Evolutionary conservation across 2,329 filamentous ascomycete species (phyloP), one percentile per base, ranked within the genome.

Genomic region (Colletotrichum sp.): DNA sequence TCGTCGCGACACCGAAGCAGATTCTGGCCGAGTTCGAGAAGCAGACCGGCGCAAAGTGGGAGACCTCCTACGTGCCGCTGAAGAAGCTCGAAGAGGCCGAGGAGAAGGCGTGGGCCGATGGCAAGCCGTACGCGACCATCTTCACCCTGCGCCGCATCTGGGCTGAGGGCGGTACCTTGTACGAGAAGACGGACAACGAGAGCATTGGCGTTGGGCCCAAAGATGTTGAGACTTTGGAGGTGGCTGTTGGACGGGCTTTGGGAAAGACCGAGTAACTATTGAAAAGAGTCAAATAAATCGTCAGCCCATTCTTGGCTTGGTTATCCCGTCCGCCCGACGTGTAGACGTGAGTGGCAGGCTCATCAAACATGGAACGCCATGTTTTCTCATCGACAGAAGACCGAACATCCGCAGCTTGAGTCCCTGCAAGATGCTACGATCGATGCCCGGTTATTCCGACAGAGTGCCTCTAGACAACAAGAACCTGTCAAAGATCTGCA

Each of bases 111-210:
- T 94, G 92, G 91, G 87, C 87, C 18, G 85, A 87, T 38, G 86
- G 87, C 0, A 83, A 87, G 63, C 87, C 92, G 0, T 76, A 81
- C 21, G 92, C 92, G 1, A 91, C 91, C 0, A 78, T 85, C 2
- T 87, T 89, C 65, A 95, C 94, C 0, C 84, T 95, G 78, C 86
- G 92, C 61, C 86, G 94, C 21, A 95, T 95, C 67, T 95, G 94
- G 94, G 90, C 90, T 0, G 91, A 94, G 79, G 94, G 94, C 0
- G 92, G 92, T 2, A 95, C 94, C 0, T 82, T 95, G 61, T 95
- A 95, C 80, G 89, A 91, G 2, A 90, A 90, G 83, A 90, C 92
- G 71, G 93, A 94, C 80, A 95, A 95, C 79, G 88, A 87, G 32
- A 79, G 87, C 2, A 87, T 95, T 69, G 91, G 88, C 0, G 48